Percentiles rank a stretch among this genome's conserved stretches.
Conservation (phyloP, 129 eudicot species). For the Helichrysum umbraculigerum region DNA sequence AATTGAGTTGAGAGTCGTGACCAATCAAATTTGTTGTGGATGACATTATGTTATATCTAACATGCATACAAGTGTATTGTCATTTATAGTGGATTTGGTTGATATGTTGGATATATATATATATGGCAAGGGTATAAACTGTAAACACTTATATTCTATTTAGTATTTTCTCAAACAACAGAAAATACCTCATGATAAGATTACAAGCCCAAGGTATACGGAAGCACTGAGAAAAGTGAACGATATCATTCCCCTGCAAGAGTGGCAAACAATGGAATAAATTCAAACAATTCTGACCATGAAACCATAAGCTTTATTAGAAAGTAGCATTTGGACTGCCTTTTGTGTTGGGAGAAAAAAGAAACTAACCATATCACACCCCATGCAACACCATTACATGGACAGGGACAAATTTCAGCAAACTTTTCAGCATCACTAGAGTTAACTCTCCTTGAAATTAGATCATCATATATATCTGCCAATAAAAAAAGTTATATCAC, state of each 20-base stretch:
- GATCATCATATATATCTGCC: slow-evolving; percentile 95
- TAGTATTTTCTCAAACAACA: slow-evolving; percentile 7
- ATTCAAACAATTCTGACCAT: neutral
- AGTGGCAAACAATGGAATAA: slow-evolving; percentile 10
- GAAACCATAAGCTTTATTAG: neutral
- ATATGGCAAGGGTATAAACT: neutral
- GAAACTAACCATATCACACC: slow-evolving; percentile 83
- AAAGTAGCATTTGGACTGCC: neutral
- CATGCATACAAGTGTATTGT: neutral
- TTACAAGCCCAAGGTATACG: slow-evolving; percentile 91
- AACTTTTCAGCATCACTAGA: slow-evolving; percentile 99
- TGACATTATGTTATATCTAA: neutral
- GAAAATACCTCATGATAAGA: slow-evolving; percentile 82
- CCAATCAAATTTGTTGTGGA: neutral
- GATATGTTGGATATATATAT: neutral
- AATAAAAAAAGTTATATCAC: slow-evolving; percentile 14
- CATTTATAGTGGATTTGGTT: slow-evolving; percentile 1
- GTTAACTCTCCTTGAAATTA: slow-evolving; percentile 86
- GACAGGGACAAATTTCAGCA: slow-evolving; percentile 97
- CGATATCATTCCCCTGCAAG: slow-evolving; percentile 94
- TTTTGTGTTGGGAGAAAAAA: slow-evolving; percentile 3
- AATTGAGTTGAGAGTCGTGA: neutral
- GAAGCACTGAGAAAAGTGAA: slow-evolving; percentile 77
- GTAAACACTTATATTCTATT: neutral
- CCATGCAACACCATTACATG: slow-evolving; percentile 92